Base-by-base conservation (phyloP, 148 eudicot species). In the Nyssa sinensis region DNA sequence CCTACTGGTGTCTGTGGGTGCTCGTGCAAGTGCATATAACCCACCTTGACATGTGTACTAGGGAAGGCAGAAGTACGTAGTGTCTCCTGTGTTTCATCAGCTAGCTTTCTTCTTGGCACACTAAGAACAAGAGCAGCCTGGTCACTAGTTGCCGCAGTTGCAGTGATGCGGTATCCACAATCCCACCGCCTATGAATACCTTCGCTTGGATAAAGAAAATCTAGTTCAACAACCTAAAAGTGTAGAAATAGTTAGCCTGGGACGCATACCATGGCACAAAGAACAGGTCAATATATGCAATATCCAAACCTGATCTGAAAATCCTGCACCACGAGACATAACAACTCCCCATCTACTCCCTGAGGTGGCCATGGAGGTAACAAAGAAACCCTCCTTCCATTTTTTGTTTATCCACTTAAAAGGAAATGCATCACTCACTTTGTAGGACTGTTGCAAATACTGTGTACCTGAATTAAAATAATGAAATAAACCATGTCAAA, bases 361-460 rank as follows among this genome's bases (percentile, higher is more conserved):
- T 7, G 97, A 76, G 9, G 97, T 89, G 47, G 90, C 97, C 97
- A 91, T 91, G 78, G 86, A 81, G 39, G 97, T 91, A 61, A 91
- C 93, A 77, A 74, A 79, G 76, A 89, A 91, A 31, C 91, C 93
- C 71, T 91, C 97, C 68, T 69, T 89, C 97, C 97, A 91, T 74
- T 91, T 91, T 78, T 87, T 91, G 79, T 78, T 87, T 75, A 91
- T 91, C 96, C 96, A 91, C 82, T 89, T 91, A 68, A 78, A 91
- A 13, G 97, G 97, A 74, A 91, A 91, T 17, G 90, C 83, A 25
- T 89, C 97, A 13, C 97, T 86, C 67, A 91, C 92, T 87, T 91
- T 91, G 78, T 91, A 91, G 8, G 97, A 91, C 73, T 91, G 97
- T 64, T 91, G 97, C 64, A 70, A 17, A 69, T 81, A 91, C 61